Evolutionary conservation across 257 asterid genomes (phyloP).

Genomic region (Penstemon davidsonii): DNA sequence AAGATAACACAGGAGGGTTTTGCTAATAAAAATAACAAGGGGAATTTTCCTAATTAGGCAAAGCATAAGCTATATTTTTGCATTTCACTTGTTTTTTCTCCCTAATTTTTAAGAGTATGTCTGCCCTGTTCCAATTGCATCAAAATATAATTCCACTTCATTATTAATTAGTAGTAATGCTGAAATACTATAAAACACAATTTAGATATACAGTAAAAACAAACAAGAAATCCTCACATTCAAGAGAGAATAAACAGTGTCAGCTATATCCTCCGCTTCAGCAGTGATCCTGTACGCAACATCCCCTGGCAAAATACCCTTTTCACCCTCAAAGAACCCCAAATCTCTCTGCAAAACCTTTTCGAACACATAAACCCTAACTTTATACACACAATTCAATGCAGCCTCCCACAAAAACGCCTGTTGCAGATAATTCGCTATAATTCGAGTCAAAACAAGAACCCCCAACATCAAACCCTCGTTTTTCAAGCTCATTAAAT

Average conservation of each 20-base stretch:
- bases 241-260: slow-evolving; percentile 65
- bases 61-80: too few relatives aligned
- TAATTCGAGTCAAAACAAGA: slow-evolving; percentile 47
- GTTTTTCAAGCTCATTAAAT: slow-evolving; percentile 35
- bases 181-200: background rate
- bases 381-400: slow-evolving; percentile 54
- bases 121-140: too few relatives aligned
- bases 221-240: slow-evolving; percentile 51
- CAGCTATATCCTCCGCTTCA: slow-evolving; percentile 82
- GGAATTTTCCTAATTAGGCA: too few relatives aligned
- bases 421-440: slow-evolving; percentile 73
- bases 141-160: background rate
- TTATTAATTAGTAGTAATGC: too few relatives aligned
- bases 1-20: too few relatives aligned
- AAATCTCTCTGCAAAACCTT: slow-evolving; percentile 78
- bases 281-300: slow-evolving; percentile 81
- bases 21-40: too few relatives aligned
- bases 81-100: too few relatives aligned
- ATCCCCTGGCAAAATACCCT: slow-evolving; percentile 71
- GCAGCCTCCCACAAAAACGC: slow-evolving; percentile 84
- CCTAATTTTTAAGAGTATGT: too few relatives aligned
- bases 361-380: slow-evolving; percentile 60
- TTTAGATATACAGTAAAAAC: background rate
- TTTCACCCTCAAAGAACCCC: slow-evolving; percentile 74
- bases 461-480: slow-evolving; percentile 50